Evolutionary conservation across 2,329 filamentous ascomycete species (phyloP).

Genomic region (Fusarium keratoplasticum): DNA sequence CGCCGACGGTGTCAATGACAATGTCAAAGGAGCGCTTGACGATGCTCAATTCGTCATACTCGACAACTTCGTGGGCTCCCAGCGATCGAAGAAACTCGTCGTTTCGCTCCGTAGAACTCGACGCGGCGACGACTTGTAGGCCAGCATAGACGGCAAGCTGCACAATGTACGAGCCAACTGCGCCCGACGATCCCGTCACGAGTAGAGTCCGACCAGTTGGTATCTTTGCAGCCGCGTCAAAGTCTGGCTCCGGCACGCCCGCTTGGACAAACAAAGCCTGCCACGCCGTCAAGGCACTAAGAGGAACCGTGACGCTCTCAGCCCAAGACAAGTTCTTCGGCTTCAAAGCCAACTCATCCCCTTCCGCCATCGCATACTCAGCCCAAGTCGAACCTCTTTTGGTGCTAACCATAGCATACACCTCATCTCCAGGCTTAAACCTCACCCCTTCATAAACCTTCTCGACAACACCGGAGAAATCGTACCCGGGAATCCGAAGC

Average conservation of each 20-base stretch:
- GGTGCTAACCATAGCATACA: constrained; percentile 44
- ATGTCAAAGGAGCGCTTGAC: constrained; percentile 33
- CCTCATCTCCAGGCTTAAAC: constrained; percentile 46
- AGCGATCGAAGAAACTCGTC: constrained; percentile 25
- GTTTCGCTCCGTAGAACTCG: constrained; percentile 37
- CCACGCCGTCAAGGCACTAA: constrained; percentile 52
- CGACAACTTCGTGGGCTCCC: constrained; percentile 43
- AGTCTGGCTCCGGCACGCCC: constrained; percentile 20
- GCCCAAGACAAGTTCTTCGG: constrained; percentile 44
- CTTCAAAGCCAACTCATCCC: constrained; percentile 46
- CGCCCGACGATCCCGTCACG: constrained; percentile 51
- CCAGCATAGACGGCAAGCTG: constrained; percentile 49
- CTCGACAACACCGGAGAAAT: constrained; percentile 27
- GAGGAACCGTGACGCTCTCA: constrained; percentile 48
- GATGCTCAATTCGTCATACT: constrained; percentile 15
- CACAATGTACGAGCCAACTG: constrained; percentile 50
- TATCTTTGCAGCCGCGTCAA: constrained; percentile 3
- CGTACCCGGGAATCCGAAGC: constrained; percentile 19
- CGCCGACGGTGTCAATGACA: constrained; percentile 48
- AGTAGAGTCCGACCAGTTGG: constrained; percentile 37
- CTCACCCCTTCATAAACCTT: constrained; percentile 5
- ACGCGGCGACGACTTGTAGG: constrained; percentile 46
- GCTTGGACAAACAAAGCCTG: constrained; percentile 47
- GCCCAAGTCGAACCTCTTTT: constrained; percentile 37
- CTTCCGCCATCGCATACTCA: constrained; percentile 37